phyloP scores from a whole-genome alignment of 805 yeast species.

The Ogataea paradorogensis region DNA sequence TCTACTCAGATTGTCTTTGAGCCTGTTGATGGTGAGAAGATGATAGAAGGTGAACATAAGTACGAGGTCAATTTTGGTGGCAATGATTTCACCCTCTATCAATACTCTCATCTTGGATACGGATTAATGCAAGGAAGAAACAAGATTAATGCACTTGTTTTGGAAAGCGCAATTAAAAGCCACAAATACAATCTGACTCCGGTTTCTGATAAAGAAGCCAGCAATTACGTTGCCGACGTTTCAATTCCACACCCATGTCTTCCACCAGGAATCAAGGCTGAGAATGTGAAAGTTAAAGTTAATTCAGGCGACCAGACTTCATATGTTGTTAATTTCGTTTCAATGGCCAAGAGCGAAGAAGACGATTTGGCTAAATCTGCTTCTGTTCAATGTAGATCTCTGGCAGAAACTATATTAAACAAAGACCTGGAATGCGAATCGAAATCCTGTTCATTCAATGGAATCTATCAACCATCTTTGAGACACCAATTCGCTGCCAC shows the following conservation, averaged over 20 bases:
- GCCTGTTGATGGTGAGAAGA: constrained; percentile 63
- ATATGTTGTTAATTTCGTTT: constrained; percentile 35
- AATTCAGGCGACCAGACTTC: constrained; percentile 34
- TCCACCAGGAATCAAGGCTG: constrained; percentile 69
- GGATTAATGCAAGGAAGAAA: constrained; percentile 94
- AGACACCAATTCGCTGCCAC: constrained; percentile 67
- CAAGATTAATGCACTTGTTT: constrained; percentile 66
- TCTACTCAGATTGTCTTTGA: constrained; percentile 98
- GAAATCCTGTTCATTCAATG: constrained; percentile 93
- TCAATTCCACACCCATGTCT: constrained; percentile 78
- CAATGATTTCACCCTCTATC: constrained; percentile 77
- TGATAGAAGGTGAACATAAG: constrained; percentile 84
- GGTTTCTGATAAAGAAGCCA: constrained; percentile 26
- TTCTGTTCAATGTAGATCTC: constrained; percentile 79
- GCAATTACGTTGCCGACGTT: constrained; percentile 40
- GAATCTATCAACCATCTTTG: constrained; percentile 94
- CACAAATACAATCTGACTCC: constrained; percentile 28
- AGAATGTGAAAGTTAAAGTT: constrained; percentile 58
- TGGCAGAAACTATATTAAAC: constrained; percentile 79
- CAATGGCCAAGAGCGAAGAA: constrained; percentile 27
- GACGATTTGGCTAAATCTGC: constrained; percentile 39
- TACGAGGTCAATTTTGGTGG: constrained; percentile 79
- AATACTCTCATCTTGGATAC: constrained; percentile 91
- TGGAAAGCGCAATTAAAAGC: constrained; percentile 33
- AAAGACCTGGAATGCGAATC: constrained; percentile 74